Percentiles rank a stretch among this genome's conserved stretches.
These are phyloP conservation scores for Neltuma alba DNA, from an alignment of 306 rosid genomes.

Conservation along the genomic window DNA sequence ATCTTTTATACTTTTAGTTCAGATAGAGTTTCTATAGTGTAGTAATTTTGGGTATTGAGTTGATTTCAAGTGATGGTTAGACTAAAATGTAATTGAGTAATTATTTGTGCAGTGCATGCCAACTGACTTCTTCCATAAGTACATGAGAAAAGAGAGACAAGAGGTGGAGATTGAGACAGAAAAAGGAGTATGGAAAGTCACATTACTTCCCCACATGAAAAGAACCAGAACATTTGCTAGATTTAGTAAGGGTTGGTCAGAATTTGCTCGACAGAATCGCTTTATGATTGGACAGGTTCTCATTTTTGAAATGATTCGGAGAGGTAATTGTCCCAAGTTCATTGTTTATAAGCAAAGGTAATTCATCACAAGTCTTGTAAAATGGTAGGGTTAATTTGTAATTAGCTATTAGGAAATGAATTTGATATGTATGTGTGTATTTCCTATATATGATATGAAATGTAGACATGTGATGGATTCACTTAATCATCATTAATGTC, in stretches of 20 bases:
- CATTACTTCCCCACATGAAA: not conserved
- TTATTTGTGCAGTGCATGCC: slow-evolving; percentile 4
- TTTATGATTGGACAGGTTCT: not conserved
- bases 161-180: not conserved
- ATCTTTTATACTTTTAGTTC: too few species aligned
- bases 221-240: not conserved
- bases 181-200: not conserved
- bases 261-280: not conserved
- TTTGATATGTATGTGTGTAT: too few species aligned
- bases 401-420: too few species aligned
- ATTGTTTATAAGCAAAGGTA: not conserved
- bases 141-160: not conserved
- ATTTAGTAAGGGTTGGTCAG: not conserved
- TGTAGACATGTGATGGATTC: too few species aligned
- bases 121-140: not conserved
- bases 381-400: not conserved
- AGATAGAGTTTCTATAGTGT: not conserved
- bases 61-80: not conserved
- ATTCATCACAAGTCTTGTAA: not conserved
- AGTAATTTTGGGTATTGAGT: not conserved
- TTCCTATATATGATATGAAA: too few species aligned
- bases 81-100: not conserved
- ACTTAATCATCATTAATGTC: too few species aligned
- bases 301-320: not conserved
- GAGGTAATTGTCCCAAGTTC: not conserved